A percentile compares a stretch with the other conserved stretches of the same genome.
phyloP scores from a whole-genome alignment of 2,329 filamentous ascomycete species.

The Microascus cirrosus region DNA sequence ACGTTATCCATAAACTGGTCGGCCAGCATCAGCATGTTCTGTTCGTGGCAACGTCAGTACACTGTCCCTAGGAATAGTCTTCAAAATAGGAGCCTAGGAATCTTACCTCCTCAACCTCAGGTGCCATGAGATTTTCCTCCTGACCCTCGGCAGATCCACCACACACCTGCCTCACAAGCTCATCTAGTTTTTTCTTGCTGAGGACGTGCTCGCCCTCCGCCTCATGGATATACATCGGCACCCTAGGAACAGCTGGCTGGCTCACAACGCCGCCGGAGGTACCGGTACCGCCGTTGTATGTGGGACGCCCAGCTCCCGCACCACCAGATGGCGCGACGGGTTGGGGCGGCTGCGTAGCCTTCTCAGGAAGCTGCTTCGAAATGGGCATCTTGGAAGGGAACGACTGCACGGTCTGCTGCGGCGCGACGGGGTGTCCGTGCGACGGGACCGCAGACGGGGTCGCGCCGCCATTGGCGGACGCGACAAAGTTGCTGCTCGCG shows the following conservation, averaged over 20 bases:
- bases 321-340: conserved; percentile 61
- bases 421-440: conserved; percentile 13
- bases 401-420: conserved; percentile 21
- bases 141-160: conserved; percentile 64
- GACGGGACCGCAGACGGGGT: conserved; percentile 21
- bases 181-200: conserved; percentile 96
- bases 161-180: conserved; percentile 87
- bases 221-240: conserved; percentile 77
- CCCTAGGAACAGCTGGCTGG: conserved; percentile 73
- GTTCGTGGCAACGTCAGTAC: background rate
- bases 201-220: conserved; percentile 85
- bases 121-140: conserved; percentile 67
- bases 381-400: conserved; percentile 63
- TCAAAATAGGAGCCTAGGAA: background rate
- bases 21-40: conserved; percentile 81
- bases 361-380: conserved; percentile 62
- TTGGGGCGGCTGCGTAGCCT: conserved; percentile 57
- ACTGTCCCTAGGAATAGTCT: background rate
- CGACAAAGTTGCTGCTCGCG: conserved; percentile 10
- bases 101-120: conserved; percentile 86
- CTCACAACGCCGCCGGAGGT: conserved; percentile 73
- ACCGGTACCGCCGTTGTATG: conserved; percentile 67
- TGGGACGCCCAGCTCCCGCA: conserved; percentile 60
- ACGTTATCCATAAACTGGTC: conserved; percentile 94
- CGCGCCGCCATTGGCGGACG: conserved; percentile 13